phyloP scores from a whole-genome alignment of 2,329 filamentous ascomycete species.

The Ascochyta pisi region DNA sequence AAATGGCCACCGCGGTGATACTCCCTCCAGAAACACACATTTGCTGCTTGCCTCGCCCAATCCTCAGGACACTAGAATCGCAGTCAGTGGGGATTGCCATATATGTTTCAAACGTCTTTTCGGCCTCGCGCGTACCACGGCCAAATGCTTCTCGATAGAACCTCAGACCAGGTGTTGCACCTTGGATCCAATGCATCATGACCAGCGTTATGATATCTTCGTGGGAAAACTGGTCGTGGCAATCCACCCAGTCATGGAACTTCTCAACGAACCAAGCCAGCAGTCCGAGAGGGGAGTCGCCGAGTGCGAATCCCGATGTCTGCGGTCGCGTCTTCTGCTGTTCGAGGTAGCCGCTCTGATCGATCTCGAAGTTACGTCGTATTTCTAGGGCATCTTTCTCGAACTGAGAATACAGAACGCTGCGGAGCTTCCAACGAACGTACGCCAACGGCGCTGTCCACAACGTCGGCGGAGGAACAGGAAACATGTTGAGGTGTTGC shows the following conservation, averaged over 20 bases:
- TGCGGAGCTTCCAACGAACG: neutral
- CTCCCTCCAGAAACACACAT: conserved; percentile 54
- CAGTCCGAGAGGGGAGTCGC: conserved; percentile 72
- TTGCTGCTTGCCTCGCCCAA: neutral
- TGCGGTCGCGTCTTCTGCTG: conserved; percentile 68
- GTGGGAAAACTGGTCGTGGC: conserved; percentile 71
- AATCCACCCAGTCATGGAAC: conserved; percentile 76
- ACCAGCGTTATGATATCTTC: conserved; percentile 80
- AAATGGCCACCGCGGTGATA: conserved; percentile 66
- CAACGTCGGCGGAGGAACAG: conserved; percentile 52
- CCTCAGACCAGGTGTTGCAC: conserved; percentile 68
- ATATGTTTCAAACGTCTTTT: neutral
- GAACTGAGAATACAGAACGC: conserved; percentile 1
- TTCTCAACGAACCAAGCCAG: conserved; percentile 85
- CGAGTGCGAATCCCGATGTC: conserved; percentile 64
- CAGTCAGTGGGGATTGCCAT: conserved; percentile 43
- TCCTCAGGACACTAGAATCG: conserved; percentile 59
- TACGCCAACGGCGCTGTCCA: conserved; percentile 60
- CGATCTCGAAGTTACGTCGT: conserved; percentile 58
- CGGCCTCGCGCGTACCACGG: conserved; percentile 61
- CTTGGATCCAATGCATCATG: conserved; percentile 70
- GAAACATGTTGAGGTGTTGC: conserved; percentile 67
- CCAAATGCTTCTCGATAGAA: conserved; percentile 38
- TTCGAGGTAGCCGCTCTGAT: conserved; percentile 67
- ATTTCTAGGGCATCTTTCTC: conserved; percentile 48